These are phyloP conservation scores for Fusarium metavorans DNA, from an alignment of 2,329 filamentous ascomycete genomes.

Conservation along the genomic window DNA sequence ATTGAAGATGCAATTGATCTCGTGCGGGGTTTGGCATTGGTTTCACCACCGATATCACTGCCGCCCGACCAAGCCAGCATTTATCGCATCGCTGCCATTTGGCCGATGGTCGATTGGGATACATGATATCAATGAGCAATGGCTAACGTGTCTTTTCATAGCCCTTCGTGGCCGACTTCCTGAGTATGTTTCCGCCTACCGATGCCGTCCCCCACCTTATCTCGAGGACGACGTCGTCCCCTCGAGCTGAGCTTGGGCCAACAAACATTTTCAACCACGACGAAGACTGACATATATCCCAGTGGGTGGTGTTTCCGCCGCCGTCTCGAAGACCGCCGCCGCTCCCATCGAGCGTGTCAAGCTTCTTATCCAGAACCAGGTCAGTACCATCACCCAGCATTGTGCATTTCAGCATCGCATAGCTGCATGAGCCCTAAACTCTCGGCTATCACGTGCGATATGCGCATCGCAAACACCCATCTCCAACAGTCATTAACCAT, in stretches of 20 bases:
- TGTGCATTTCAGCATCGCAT: background rate
- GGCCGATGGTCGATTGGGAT: background rate
- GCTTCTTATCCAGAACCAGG: conserved; percentile 99
- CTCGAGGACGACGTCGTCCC: conserved; percentile 14
- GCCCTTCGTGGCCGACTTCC: conserved; percentile 97
- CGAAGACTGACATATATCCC: conserved; percentile 42
- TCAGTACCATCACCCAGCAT: conserved; percentile 62
- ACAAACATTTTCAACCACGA: conserved; percentile 12
- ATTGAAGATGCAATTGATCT: conserved; percentile 33
- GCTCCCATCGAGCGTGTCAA: conserved; percentile 99
- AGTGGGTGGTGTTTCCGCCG: conserved; percentile 99
- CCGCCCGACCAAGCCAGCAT: background rate
- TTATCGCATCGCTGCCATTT: conserved; percentile 14
- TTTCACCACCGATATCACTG: background rate
- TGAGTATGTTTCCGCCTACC: conserved; percentile 79
- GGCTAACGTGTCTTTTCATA: conserved; percentile 55
- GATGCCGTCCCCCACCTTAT: conserved; percentile 29
- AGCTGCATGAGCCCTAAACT: background rate
- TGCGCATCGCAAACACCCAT: background rate
- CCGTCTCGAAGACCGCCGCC: conserved; percentile 99
- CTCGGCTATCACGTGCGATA: background rate
- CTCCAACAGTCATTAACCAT: conserved; percentile 47
- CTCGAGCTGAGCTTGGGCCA: conserved; percentile 11
- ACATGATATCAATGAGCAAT: background rate
- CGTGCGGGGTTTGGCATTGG: background rate